Evolutionary conservation across 1,284 basidiomycete species (phyloP).

Genomic region (Ustilago nuda): DNA sequence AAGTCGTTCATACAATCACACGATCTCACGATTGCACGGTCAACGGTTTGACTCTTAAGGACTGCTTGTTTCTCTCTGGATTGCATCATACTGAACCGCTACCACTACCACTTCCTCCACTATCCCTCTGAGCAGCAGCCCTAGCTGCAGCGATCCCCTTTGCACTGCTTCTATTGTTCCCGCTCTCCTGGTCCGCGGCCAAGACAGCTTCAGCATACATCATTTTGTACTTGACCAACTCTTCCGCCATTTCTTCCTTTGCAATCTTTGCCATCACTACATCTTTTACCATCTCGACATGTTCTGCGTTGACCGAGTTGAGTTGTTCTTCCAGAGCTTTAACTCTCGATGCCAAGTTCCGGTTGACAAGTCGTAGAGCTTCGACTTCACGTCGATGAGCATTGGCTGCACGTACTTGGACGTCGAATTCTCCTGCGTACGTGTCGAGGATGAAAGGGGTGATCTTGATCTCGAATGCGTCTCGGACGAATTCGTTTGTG

Average conservation of each 20-base stretch:
- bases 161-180: constrained; percentile 28
- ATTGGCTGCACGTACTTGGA: constrained; percentile 59
- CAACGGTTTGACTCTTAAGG: neutral
- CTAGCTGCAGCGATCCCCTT: constrained; percentile 4
- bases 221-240: constrained; percentile 65
- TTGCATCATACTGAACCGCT: neutral
- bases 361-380: constrained; percentile 63
- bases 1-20: neutral
- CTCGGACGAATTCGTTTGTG: constrained; percentile 60
- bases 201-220: constrained; percentile 64
- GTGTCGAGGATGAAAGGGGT: constrained; percentile 60
- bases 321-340: constrained; percentile 65
- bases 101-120: constrained; percentile 15
- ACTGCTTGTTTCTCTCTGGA: neutral
- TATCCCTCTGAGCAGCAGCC: constrained; percentile 12
- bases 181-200: constrained; percentile 44
- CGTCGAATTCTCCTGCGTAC: constrained; percentile 65
- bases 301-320: constrained; percentile 58
- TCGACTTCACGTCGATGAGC: constrained; percentile 65
- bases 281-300: constrained; percentile 67
- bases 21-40: neutral
- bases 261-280: constrained; percentile 65
- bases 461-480: constrained; percentile 65
- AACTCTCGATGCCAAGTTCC: constrained; percentile 60
- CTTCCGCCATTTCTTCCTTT: constrained; percentile 68